Evolutionary conservation across 2,329 filamentous ascomycete genomes (phyloP), one percentile per base, ranked within the genome.

Genomic region (Apiospora pterosperma): DNA sequence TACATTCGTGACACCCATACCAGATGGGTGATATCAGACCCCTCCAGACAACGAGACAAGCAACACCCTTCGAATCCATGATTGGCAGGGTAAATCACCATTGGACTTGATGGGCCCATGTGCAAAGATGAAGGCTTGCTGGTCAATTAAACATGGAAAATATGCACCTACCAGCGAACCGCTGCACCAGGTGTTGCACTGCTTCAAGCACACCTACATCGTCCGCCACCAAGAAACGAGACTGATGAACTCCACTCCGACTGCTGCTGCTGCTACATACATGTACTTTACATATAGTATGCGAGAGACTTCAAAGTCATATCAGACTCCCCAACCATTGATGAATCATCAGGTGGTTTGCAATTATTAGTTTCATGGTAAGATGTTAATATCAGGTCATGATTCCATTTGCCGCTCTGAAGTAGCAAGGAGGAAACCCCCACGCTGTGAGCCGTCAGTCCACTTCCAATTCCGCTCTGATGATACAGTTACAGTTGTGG

Each of bases 331-430:
- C 42, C 42, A 48, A 21, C 48, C 25, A 55, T 55, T 19, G 34
- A 34, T 55, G 25, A 34, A 55, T 34, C 28, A 19, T 55, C 48
- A 55, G 48, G 48, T 55, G 48, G 48, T 55, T 55, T 28, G 48
- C 48, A 34, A 55, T 55, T 55, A 28, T 28, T 55, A 55, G 48
- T 55, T 55, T 34, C 28, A 55, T 55, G 48, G 48, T 28, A 3
- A 55, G 48, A 55, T 55, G 48, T 55, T 55, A 55, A 55, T 55
- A 55, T 55, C 48, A 55, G 48, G 34, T 28, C 48, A 55, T 55
- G 16, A n/a, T 55, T 55, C 48, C 31, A 55, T 55, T 55, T 55
- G 48, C 48, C 48, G 48, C 48, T n/a, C n/a, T 55, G 48, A 28
- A 28, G 28, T 55, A 34, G 48, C 34, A 28, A 55, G 48, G 48